These are phyloP conservation scores for Pseudoperonospora humuli DNA, from an alignment of 352 stramenopile species.

Conservation along the genomic window DNA sequence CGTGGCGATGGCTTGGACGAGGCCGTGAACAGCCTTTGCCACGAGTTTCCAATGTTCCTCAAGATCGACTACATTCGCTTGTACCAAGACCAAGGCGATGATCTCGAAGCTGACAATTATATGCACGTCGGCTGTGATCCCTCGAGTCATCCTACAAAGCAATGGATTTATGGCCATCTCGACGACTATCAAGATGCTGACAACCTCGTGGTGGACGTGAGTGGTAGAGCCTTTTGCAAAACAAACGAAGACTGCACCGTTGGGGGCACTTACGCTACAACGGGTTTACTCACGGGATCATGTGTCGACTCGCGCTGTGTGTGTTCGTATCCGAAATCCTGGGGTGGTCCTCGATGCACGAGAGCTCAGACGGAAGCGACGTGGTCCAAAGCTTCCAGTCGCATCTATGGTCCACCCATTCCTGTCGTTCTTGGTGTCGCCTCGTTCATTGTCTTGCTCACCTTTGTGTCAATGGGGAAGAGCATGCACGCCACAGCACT, in stretches of 20 bases:
- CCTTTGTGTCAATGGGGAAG: no score
- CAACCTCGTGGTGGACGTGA: slow-evolving; percentile 42
- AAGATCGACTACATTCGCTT: slow-evolving; percentile 84
- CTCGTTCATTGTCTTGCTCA: no score
- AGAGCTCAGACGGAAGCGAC: no score
- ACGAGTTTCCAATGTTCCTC: slow-evolving; percentile 46
- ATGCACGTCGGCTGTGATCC: slow-evolving; percentile 40
- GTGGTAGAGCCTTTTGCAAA: slow-evolving; percentile 43
- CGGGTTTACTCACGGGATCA: slow-evolving; percentile 22
- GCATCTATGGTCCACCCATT: no score
- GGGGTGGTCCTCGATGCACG: slow-evolving; percentile 52
- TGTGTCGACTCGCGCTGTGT: slow-evolving; percentile 32
- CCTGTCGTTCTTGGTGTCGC: no score
- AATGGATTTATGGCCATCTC: slow-evolving; percentile 38
- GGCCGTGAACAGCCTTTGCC: slow-evolving; percentile 37
- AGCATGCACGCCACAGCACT: no score
- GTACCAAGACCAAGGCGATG: slow-evolving; percentile 60
- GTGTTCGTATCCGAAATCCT: slow-evolving; percentile 26
- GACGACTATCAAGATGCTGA: slow-evolving; percentile 43
- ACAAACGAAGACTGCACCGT: slow-evolving; percentile 52
- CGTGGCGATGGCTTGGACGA: slow-evolving; percentile 21
- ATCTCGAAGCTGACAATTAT: slow-evolving; percentile 23
- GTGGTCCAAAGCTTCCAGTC: no score
- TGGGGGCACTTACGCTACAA: slow-evolving; percentile 6
- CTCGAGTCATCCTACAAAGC: slow-evolving; percentile 30